phyloP scores from a whole-genome alignment of 2,329 filamentous ascomycete species.

The Diaporthe helianthi region DNA sequence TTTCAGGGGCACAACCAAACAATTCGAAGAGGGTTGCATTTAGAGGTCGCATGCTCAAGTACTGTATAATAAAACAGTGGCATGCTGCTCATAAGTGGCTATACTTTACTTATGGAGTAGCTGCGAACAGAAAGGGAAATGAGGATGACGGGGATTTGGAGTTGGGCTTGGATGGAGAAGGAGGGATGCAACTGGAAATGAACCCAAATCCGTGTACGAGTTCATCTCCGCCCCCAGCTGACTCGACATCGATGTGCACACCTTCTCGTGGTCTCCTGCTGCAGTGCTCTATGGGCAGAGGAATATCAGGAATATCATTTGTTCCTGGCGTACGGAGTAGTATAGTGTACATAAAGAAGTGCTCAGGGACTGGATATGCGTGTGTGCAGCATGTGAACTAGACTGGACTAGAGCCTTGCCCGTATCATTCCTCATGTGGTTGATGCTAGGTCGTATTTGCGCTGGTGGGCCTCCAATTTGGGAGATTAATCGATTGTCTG shows the following conservation, averaged over 20 bases:
- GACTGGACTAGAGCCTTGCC: neutral
- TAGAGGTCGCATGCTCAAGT: neutral
- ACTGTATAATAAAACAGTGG: neutral
- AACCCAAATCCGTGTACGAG: slow-evolving; percentile 3
- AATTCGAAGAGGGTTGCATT: slow-evolving; percentile 12
- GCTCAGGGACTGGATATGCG: neutral
- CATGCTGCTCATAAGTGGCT: neutral
- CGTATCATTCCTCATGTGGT: slow-evolving; percentile 7
- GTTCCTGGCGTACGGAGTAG: neutral
- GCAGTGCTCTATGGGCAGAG: neutral
- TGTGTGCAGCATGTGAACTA: neutral
- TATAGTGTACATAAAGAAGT: no score
- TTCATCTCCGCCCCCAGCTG: slow-evolving; percentile 19
- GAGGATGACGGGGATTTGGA: slow-evolving; percentile 17
- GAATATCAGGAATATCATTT: neutral
- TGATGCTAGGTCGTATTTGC: slow-evolving; percentile 24
- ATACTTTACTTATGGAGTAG: neutral
- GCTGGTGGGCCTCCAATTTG: slow-evolving; percentile 21
- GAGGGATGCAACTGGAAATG: slow-evolving; percentile 2
- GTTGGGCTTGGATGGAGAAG: neutral
- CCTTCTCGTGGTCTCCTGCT: neutral
- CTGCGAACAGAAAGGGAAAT: slow-evolving; percentile 15
- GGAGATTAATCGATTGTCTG: slow-evolving; percentile 20
- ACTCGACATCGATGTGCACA: neutral
- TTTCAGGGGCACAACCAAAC: slow-evolving; percentile 28